Conservation (phyloP, 345 rosid species). For the Gynandropsis gynandra region DNA sequence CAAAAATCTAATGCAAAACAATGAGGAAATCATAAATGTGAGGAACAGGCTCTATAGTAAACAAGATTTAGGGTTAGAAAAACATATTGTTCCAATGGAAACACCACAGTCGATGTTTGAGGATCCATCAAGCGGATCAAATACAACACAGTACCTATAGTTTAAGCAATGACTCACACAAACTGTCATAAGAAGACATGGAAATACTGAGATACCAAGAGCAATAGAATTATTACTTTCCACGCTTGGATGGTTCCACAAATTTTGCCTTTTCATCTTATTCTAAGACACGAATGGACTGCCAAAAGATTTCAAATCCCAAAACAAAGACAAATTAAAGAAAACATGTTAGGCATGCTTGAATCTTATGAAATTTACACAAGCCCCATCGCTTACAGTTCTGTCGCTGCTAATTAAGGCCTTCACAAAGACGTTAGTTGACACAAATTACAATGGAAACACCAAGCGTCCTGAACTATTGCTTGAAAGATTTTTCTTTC, state of each 20-base stretch:
- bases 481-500: no score
- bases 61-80: no score
- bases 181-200: no score
- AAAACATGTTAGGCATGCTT: neutral
- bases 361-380: neutral
- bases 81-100: no score
- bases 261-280: constrained; percentile 93
- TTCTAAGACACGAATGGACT: constrained; percentile 95
- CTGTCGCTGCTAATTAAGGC: constrained; percentile 95
- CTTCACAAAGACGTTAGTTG: constrained; percentile 86
- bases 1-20: no score
- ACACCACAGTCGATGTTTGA: constrained; percentile 98
- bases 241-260: constrained; percentile 69
- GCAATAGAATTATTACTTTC: constrained; percentile 41
- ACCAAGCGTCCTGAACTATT: no score
- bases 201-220: neutral
- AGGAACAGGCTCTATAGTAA: no score
- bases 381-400: constrained; percentile 50
- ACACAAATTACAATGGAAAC: no score
- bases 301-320: constrained; percentile 12
- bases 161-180: no score
- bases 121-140: constrained; percentile 98
- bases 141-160: constrained; percentile 89
- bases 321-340: neutral
- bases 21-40: no score